A percentile compares a stretch with the other conserved stretches of the same genome.
phyloP scores from a whole-genome alignment of 139 green algal species.

The Tetraselmis chui region DNA sequence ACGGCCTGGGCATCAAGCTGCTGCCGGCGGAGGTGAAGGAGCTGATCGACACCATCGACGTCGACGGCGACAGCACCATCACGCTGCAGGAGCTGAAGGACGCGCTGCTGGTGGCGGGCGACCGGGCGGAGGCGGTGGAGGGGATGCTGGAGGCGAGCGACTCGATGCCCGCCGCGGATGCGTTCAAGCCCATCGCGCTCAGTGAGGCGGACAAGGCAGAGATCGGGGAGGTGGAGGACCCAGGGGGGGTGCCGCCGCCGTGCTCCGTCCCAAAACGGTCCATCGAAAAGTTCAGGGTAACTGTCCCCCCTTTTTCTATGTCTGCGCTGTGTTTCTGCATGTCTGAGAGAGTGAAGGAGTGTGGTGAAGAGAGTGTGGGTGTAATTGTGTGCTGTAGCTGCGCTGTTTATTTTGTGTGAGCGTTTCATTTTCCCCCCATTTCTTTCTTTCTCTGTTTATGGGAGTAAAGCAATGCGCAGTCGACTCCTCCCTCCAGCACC shows the following conservation, averaged over 20 bases:
- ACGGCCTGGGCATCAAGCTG: not conserved
- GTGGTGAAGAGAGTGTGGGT: too few relatives aligned
- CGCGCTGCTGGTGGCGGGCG: slow-evolving; percentile 1
- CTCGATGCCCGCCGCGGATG: not conserved
- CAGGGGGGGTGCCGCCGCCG: not conserved
- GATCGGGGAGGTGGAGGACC: not conserved
- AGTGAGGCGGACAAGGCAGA: not conserved
- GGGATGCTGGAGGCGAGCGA: not conserved
- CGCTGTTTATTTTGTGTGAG: too few relatives aligned
- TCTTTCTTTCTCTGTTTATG: too few relatives aligned
- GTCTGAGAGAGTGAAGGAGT: too few relatives aligned
- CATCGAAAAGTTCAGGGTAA: not conserved
- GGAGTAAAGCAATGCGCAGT: too few relatives aligned
- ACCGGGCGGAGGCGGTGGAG: not conserved
- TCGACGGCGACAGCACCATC: slow-evolving; percentile 1
- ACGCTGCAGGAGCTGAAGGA: slow-evolving; percentile 5
- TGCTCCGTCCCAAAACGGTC: not conserved
- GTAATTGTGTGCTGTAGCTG: too few relatives aligned
- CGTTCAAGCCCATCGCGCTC: not conserved
- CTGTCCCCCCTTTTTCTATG: too few relatives aligned
- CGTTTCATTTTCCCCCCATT: too few relatives aligned
- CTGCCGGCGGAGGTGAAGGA: not conserved
- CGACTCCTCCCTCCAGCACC: not conserved
- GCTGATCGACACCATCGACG: not conserved
- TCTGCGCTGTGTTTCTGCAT: too few relatives aligned